Conservation (phyloP, 805 yeast species). For the Kockiozyma suomiensis region DNA sequence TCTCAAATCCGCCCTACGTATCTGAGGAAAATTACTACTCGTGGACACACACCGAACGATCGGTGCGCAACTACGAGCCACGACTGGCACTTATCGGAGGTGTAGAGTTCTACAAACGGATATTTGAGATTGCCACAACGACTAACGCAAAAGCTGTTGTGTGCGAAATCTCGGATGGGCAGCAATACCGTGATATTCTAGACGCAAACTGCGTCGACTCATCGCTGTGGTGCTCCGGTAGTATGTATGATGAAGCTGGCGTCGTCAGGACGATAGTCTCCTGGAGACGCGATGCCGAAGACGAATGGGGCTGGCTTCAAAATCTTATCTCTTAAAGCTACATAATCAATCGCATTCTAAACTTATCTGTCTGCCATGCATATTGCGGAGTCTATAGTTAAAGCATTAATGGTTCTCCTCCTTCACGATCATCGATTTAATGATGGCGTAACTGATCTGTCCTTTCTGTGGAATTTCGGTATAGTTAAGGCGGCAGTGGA, state of each 20-base stretch:
- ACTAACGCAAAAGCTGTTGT: constrained; percentile 59
- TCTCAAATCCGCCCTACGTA: constrained; percentile 93
- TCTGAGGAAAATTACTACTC: constrained; percentile 50
- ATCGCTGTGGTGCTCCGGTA: constrained; percentile 55
- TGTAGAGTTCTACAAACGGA: constrained; percentile 64
- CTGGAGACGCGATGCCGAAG: constrained; percentile 6
- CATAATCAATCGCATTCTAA: not conserved
- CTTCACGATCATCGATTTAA: constrained; percentile 22
- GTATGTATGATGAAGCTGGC: constrained; percentile 53
- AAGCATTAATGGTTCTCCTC: constrained; percentile 21
- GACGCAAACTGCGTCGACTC: not conserved
- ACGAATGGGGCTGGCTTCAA: constrained; percentile 23
- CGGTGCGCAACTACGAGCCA: constrained; percentile 79
- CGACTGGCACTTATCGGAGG: constrained; percentile 76
- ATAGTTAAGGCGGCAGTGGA: constrained; percentile 20
- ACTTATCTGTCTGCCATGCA: not conserved
- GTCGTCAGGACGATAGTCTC: constrained; percentile 20
- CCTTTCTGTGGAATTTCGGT: constrained; percentile 30
- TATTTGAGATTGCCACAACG: constrained; percentile 51
- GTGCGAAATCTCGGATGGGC: constrained; percentile 70
- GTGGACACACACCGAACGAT: constrained; percentile 50
- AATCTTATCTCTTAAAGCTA: not conserved
- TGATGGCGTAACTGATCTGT: constrained; percentile 31
- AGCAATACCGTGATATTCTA: constrained; percentile 56
- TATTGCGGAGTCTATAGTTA: not conserved